Conservation (phyloP, 2,329 filamentous ascomycete genomes). For the Cladophialophora psammophila region DNA sequence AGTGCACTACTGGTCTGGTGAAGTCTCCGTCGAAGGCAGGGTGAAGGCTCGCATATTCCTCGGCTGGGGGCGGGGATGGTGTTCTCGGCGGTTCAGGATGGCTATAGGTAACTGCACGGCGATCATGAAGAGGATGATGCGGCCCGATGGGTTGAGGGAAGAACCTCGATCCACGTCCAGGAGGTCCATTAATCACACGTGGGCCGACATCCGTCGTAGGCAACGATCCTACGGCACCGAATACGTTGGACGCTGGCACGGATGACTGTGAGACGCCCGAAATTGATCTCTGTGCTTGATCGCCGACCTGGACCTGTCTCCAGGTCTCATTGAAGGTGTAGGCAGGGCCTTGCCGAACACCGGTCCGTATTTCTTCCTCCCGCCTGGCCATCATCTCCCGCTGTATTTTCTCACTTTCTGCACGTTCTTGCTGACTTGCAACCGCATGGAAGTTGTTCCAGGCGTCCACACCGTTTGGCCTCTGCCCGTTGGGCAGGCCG, state of each 20-base stretch:
- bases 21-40: slow-evolving; percentile 62
- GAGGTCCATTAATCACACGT: slow-evolving; percentile 46
- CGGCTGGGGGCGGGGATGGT: slow-evolving; percentile 64
- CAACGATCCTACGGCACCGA: slow-evolving; percentile 49
- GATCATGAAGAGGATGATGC: slow-evolving; percentile 39
- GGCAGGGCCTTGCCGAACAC: slow-evolving; percentile 45
- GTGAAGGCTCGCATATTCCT: slow-evolving; percentile 60
- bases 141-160: slow-evolving; percentile 48
- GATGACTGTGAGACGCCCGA: slow-evolving; percentile 48
- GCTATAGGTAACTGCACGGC: slow-evolving; percentile 47
- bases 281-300: slow-evolving; percentile 52
- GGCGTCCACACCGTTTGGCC: slow-evolving; percentile 44
- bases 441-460: slow-evolving; percentile 56
- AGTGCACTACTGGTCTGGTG: slow-evolving; percentile 62
- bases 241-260: slow-evolving; percentile 46
- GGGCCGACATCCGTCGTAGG: slow-evolving; percentile 48
- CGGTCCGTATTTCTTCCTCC: slow-evolving; percentile 48
- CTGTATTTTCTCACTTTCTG: slow-evolving; percentile 51
- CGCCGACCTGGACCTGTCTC: slow-evolving; percentile 53
- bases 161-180: slow-evolving; percentile 56
- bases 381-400: slow-evolving; percentile 50
- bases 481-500: slow-evolving; percentile 41
- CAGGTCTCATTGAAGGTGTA: slow-evolving; percentile 55
- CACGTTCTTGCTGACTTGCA: slow-evolving; percentile 50
- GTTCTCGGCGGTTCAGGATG: slow-evolving; percentile 47